Conservation (phyloP, 768 basidiomycete species). For the Trametes coccinea region DNA sequence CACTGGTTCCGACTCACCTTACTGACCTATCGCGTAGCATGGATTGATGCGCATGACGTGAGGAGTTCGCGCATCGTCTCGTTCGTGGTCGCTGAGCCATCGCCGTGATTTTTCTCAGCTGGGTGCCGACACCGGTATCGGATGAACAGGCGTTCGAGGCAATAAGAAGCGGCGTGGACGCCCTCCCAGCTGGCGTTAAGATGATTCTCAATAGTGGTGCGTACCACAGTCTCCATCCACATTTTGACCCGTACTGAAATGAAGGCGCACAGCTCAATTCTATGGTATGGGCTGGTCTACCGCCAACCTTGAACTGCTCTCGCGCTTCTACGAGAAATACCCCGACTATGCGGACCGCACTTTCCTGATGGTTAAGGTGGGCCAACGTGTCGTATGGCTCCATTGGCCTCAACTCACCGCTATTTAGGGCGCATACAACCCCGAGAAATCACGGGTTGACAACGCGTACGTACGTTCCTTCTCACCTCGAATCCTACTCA, state of each 20-base stretch:
- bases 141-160: slow-evolving; percentile 64
- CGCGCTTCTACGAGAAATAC: slow-evolving; percentile 49
- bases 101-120: neutral
- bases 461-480: slow-evolving; percentile 35
- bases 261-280: slow-evolving; percentile 46
- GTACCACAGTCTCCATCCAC: slow-evolving; percentile 18
- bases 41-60: slow-evolving; percentile 62
- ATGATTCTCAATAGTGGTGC: slow-evolving; percentile 52
- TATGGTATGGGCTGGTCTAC: slow-evolving; percentile 45
- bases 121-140: slow-evolving; percentile 45
- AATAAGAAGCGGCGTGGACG: slow-evolving; percentile 52
- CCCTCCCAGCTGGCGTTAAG: slow-evolving; percentile 44
- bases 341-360: slow-evolving; percentile 45
- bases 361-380: slow-evolving; percentile 51
- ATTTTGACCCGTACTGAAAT: neutral
- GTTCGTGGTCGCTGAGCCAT: neutral
- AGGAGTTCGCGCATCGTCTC: slow-evolving; percentile 11
- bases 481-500: slow-evolving; percentile 33
- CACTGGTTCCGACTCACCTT: neutral
- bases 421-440: slow-evolving; percentile 24
- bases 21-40: slow-evolving; percentile 28
- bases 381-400: neutral
- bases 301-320: slow-evolving; percentile 49
- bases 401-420: neutral
- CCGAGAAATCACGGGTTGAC: slow-evolving; percentile 18